phyloP scores from a whole-genome alignment of 306 rosid genomes.

The Delonix regia region DNA sequence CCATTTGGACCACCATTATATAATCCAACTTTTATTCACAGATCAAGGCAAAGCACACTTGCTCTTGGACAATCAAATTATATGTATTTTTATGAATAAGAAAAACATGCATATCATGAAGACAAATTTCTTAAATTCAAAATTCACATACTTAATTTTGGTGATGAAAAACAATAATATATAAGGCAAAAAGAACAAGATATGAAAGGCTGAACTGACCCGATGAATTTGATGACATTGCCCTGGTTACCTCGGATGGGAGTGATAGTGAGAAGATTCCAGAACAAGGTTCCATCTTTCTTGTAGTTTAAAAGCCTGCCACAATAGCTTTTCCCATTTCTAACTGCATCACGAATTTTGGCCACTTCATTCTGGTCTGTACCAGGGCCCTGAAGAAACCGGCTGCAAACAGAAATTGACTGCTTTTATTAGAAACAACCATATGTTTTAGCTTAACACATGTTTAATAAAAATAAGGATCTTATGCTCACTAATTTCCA shows the following conservation, averaged over 20 bases:
- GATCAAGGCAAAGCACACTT: background rate
- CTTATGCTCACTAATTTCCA: background rate
- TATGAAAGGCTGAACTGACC: conserved; percentile 53
- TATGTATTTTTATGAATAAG: background rate
- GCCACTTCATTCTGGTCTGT: conserved; percentile 81
- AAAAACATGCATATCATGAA: background rate
- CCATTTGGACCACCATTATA: background rate
- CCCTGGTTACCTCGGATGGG: conserved; percentile 83
- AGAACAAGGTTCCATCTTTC: conserved; percentile 88
- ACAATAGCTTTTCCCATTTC: conserved; percentile 72
- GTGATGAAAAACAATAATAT: background rate
- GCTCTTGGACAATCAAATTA: conserved; percentile 3
- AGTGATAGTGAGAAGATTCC: conserved; percentile 95
- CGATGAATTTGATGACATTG: conserved; percentile 77
- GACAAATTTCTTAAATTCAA: background rate
- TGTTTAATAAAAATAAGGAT: background rate
- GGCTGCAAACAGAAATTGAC: conserved; percentile 60
- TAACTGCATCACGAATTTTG: conserved; percentile 76
- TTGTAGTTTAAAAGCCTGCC: conserved; percentile 93
- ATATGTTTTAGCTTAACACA: conserved; percentile 10
- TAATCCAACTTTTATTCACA: background rate
- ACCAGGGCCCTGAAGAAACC: conserved; percentile 94
- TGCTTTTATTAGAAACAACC: conserved; percentile 17
- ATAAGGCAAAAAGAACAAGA: conserved; percentile 10
- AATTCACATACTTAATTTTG: conserved; percentile 1